Base-by-base conservation (phyloP, 83 land plant species). In the Thuja plicata region DNA sequence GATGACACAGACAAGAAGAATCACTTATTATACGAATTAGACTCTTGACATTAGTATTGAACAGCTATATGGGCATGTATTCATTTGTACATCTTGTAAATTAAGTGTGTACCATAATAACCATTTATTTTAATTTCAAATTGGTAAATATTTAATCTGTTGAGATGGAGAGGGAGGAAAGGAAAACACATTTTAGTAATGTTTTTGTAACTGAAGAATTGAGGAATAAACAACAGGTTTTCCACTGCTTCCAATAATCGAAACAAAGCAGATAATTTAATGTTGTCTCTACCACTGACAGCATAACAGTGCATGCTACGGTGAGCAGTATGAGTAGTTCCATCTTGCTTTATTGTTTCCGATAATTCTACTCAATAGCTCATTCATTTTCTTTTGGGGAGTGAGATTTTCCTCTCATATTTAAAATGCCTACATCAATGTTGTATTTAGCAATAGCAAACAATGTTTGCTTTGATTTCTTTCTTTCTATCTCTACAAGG, bases 71-170 rank as follows among this genome's bases (percentile, higher is more conserved):
- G 21, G 41, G 40, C 62, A 16, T 60, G 12, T 30, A 48, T 34
- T 86, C 66, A 16, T 37, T 60, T 86, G 87, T 57, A 86, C 54
- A 86, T 86, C 57, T 55, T 86, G 87, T 86, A 86, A 43, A 57
- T 86, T 57, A 38, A 11, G 37, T 15, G 87, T 86, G 71, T 86
- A 83, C 48, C 43, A 12, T 45, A 83, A 83, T 83, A 83, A 83
- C 30, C 4, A 83, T 83, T 27, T 83, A n/a, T 83, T 48, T 46
- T 82, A 73, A 60, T 66, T 76, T 32, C 17, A 83, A 43, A 83
- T 46, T 30, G 35, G 48, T n/a, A 30, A 45, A 82, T 82, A n/a
- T 83, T 11, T 11, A 8, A 46, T 30, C 12, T 43, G n/a, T 40
- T 80, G 84, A 80, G n/a, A 21, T 11, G 82, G 27, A 45, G 52